phyloP scores from a whole-genome alignment of 192 early-diverging fungal species.

The Radiomyces spectabilis region DNA sequence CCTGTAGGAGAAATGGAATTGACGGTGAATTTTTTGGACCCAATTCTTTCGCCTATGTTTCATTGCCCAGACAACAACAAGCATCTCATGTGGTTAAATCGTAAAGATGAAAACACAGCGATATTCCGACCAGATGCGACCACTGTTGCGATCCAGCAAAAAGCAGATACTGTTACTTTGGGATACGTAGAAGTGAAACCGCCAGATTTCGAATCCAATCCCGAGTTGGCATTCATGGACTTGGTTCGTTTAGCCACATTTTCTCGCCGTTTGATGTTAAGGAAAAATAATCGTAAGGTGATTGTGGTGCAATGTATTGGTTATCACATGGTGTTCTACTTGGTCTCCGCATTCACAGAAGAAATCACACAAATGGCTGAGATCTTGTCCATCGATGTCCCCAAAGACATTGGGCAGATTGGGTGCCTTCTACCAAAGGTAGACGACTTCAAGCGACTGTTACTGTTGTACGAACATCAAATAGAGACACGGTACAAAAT shows the following conservation, averaged over 20 bases:
- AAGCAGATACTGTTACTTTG: not conserved
- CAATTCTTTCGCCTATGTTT: not conserved
- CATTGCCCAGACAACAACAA: not conserved
- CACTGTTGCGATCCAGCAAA: not conserved
- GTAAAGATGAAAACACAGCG: slow-evolving; percentile 3
- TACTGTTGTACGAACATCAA: not conserved
- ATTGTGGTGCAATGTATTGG: not conserved
- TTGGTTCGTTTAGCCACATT: not conserved
- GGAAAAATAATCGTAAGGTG: no score
- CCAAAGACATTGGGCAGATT: not conserved
- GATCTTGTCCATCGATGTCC: not conserved
- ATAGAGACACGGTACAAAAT: not conserved
- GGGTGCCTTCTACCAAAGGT: not conserved
- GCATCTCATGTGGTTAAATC: not conserved
- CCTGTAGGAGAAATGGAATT: not conserved
- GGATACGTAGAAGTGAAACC: slow-evolving; percentile 3
- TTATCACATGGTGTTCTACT: not conserved
- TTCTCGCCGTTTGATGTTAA: not conserved
- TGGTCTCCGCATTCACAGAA: not conserved
- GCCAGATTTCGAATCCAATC: not conserved
- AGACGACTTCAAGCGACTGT: not conserved
- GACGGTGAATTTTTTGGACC: not conserved
- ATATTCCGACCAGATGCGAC: not conserved
- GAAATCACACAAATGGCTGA: not conserved
- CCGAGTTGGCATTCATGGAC: not conserved